Evolutionary conservation across 2,329 filamentous ascomycete species (phyloP), one percentile per base, ranked within the genome.

Genomic region (Sarocladium brachiariae): DNA sequence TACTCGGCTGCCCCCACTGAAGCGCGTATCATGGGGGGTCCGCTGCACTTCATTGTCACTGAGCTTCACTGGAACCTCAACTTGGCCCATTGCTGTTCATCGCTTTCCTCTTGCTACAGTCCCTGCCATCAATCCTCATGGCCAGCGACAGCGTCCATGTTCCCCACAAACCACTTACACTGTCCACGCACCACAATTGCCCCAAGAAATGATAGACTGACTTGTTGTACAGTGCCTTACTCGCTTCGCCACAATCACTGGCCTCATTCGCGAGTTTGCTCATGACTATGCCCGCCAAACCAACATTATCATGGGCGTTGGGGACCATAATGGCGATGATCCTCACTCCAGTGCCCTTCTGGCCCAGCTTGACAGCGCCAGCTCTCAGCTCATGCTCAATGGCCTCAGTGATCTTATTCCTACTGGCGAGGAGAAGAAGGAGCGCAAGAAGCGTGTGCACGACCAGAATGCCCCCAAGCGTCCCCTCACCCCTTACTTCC

Each of bases 391-490:
- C 48, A 69, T 74, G n/a, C 65, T 70, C 49, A 64, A 72, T 18
- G 56, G 67, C 49, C 58, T 47, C n/a, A 34, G 66, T 37, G 59
- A 69, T 50, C 58, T 65, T 25, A 68, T 67, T 11, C 75, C 76
- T 21, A 71, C 69, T 1, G 45, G 46, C 31, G 79, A 83, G 61
- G 81, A 83, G 66, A 87, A 89, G 78, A 90, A 90, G 78, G 90
- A 93, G 77, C 85, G 87, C 69, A 92, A 93, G 78, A 91, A 91
- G 76, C 81, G 84, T 54, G 83, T 83, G 37, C 84, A 87, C 63
- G 92, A 97, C 66, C 91, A 91, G 58, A 95, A 96, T 67, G 91
- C 91, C 6, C 92, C 92, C 53, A 97, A 96, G 80, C 84, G 91
- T 48, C 91, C 92, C 8, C 70, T 96, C 63, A 97, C 92, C 5